These are phyloP conservation scores for Pigoraptor vietnamica DNA, from an alignment of 78 protist species.

Conservation along the genomic window DNA sequence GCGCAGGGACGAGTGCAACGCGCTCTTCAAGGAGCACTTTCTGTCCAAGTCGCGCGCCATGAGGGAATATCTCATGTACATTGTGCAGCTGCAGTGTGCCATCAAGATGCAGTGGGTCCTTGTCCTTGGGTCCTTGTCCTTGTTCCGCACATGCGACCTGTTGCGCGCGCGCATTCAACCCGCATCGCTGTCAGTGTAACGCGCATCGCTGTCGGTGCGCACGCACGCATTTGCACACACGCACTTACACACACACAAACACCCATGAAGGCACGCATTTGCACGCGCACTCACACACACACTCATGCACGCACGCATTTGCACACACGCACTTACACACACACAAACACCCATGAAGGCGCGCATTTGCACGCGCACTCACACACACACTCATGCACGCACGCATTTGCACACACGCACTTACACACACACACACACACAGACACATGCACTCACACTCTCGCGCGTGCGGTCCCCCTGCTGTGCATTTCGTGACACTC, in stretches of 20 bases:
- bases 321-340: neutral
- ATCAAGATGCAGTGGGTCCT: neutral
- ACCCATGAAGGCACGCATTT: no score
- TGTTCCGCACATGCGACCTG: no score
- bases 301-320: no score
- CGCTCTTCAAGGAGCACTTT: neutral
- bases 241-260: neutral
- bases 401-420: neutral
- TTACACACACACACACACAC: neutral
- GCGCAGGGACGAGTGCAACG: neutral
- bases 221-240: neutral
- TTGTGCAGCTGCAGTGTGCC: neutral
- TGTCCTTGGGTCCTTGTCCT: no score
- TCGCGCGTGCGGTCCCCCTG: neutral
- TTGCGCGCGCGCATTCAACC: no score
- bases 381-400: no score
- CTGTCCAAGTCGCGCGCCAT: neutral
- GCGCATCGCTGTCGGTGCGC: no score
- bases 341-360: neutral
- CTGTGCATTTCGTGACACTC: neutral
- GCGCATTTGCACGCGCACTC: no score
- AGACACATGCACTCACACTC: no score
- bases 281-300: no score
- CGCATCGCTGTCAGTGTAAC: no score
- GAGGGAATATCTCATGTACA: neutral